Percentiles rank a stretch among this genome's conserved stretches.
These are phyloP conservation scores for Abrus pulchellus DNA, from an alignment of 306 rosid genomes.

Conservation along the genomic window DNA sequence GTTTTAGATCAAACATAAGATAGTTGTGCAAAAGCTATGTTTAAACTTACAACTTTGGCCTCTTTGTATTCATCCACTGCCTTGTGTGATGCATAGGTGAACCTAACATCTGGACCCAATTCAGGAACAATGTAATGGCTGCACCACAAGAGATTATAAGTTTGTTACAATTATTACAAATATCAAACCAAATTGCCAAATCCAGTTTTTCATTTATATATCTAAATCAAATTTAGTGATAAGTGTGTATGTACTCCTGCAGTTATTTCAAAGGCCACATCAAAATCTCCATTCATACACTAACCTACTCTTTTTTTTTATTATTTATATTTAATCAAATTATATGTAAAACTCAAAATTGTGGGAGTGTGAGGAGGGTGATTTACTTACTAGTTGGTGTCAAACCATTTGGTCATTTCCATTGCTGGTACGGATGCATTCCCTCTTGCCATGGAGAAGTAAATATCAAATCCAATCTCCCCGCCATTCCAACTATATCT, in stretches of 20 bases:
- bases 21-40: constrained; percentile 10
- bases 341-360: neutral
- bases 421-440: constrained; percentile 80
- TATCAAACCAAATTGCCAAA: constrained; percentile 28
- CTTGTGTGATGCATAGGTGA: constrained; percentile 87
- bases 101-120: constrained; percentile 79
- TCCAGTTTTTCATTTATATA: constrained; percentile 11
- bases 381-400: constrained; percentile 78
- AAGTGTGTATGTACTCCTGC: neutral
- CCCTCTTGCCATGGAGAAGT: constrained; percentile 93
- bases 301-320: constrained; percentile 17
- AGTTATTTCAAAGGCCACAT: constrained; percentile 30
- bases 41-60: constrained; percentile 79
- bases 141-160: constrained; percentile 45
- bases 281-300: constrained; percentile 20
- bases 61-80: constrained; percentile 85
- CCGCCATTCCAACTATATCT: constrained; percentile 77
- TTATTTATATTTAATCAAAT: constrained; percentile 11
- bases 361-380: too few relatives aligned
- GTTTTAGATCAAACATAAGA: constrained; percentile 8
- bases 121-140: constrained; percentile 95
- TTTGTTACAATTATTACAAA: constrained; percentile 31
- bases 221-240: constrained; percentile 1
- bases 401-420: constrained; percentile 97
- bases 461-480: constrained; percentile 78